Percentiles rank a stretch among this genome's conserved stretches.
Conservation (phyloP, 2,329 filamentous ascomycete species). For the Fusarium fracticaudum region DNA sequence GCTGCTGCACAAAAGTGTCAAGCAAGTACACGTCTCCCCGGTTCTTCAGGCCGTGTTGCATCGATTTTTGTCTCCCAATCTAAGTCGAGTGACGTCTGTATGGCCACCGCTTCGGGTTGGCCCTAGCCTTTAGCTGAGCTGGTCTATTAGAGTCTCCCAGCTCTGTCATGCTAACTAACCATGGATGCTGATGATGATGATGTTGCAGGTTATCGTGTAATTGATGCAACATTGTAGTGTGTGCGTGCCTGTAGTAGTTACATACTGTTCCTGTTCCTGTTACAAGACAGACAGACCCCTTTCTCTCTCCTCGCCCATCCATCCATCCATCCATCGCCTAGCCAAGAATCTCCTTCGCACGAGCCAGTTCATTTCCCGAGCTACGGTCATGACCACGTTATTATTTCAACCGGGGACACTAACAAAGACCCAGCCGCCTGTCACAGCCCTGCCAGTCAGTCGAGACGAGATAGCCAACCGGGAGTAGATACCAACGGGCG, state of each 20-base stretch:
- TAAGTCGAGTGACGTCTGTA: slow-evolving; percentile 30
- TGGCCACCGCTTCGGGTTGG: slow-evolving; percentile 29
- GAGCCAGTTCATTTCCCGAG: slow-evolving; percentile 32
- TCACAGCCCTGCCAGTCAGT: slow-evolving; percentile 34
- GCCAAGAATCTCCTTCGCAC: slow-evolving; percentile 34
- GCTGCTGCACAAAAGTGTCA: slow-evolving; percentile 36
- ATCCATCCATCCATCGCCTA: slow-evolving; percentile 21
- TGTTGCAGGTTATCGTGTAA: slow-evolving; percentile 15
- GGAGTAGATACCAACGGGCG: slow-evolving; percentile 13
- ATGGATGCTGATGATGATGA: neutral
- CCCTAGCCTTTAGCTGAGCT: slow-evolving; percentile 18
- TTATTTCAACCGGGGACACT: slow-evolving; percentile 19
- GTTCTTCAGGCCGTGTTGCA: slow-evolving; percentile 34
- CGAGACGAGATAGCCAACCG: slow-evolving; percentile 28
- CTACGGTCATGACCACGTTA: slow-evolving; percentile 25
- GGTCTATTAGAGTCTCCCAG: slow-evolving; percentile 9
- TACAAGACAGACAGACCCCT: slow-evolving; percentile 26
- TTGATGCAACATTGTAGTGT: neutral
- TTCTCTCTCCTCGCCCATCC: slow-evolving; percentile 14
- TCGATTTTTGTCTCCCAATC: slow-evolving; percentile 14
- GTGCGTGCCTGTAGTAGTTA: neutral
- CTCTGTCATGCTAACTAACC: slow-evolving; percentile 3
- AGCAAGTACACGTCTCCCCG: slow-evolving; percentile 30
- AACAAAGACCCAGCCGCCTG: slow-evolving; percentile 21
- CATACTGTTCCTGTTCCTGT: neutral